phyloP scores from a whole-genome alignment of 305 asterid species.

The Striga hermonthica region DNA sequence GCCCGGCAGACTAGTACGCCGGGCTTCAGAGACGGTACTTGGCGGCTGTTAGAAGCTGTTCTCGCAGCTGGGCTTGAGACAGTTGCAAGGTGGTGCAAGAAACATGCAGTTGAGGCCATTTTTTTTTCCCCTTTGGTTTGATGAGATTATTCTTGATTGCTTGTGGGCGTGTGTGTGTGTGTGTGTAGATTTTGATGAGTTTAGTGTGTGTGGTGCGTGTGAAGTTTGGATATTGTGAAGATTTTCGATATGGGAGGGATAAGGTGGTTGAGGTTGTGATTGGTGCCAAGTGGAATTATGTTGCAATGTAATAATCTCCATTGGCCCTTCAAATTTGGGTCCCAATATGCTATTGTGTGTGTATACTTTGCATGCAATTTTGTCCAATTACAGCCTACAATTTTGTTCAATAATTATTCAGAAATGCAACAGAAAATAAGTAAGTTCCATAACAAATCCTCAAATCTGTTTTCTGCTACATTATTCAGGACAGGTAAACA shows the following conservation, averaged over 20 bases:
- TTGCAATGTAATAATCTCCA: conserved; percentile 42
- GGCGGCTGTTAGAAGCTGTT: conserved; percentile 36
- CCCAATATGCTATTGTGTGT: background rate
- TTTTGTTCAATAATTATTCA: no score
- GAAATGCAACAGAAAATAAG: no score
- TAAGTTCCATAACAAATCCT: background rate
- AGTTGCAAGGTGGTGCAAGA: conserved; percentile 65
- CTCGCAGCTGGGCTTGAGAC: conserved; percentile 52
- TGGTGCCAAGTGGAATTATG: conserved; percentile 42
- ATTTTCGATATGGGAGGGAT: conserved; percentile 58
- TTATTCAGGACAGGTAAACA: conserved; percentile 1
- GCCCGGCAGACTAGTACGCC: conserved; percentile 33
- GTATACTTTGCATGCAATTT: no score
- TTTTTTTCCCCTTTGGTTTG: background rate
- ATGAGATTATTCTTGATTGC: conserved; percentile 9
- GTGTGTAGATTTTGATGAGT: conserved; percentile 31
- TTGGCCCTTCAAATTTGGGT: conserved; percentile 31
- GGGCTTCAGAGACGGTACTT: conserved; percentile 32
- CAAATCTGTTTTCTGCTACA: background rate
- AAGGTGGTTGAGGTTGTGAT: conserved; percentile 46
- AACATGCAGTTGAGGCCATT: conserved; percentile 80
- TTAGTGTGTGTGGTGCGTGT: conserved; percentile 35
- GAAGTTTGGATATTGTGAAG: conserved; percentile 37
- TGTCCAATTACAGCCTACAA: no score
- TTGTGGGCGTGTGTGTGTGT: background rate